Percentiles rank a stretch among this genome's conserved stretches.
phyloP scores from a whole-genome alignment of 768 basidiomycete species.

The Leccinum olivaceopallidum region DNA sequence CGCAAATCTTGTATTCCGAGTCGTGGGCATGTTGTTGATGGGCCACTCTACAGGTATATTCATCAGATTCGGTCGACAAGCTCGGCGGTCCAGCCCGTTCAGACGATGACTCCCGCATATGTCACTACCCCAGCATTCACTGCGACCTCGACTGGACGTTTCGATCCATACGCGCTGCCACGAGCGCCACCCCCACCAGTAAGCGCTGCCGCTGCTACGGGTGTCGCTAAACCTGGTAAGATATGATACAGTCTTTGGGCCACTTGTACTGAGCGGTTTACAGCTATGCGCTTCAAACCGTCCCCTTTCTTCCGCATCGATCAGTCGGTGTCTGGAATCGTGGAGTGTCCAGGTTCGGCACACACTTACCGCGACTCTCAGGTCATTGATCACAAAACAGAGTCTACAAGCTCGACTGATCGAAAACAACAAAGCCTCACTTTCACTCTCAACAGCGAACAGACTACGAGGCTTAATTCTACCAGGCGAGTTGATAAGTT shows the following conservation, averaged over 20 bases:
- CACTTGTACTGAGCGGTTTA: constrained; percentile 15
- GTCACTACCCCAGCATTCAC: constrained; percentile 24
- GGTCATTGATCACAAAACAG: constrained; percentile 36
- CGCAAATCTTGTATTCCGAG: constrained; percentile 1
- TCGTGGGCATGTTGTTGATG: constrained; percentile 20
- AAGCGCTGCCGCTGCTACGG: constrained; percentile 35
- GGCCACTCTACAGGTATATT: constrained; percentile 26
- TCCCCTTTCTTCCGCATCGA: constrained; percentile 78
- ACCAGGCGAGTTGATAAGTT: constrained; percentile 45
- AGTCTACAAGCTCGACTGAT: constrained; percentile 78
- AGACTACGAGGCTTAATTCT: constrained; percentile 57
- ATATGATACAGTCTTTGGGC: constrained; percentile 15
- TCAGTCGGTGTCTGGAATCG: constrained; percentile 60
- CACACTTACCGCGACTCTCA: neutral
- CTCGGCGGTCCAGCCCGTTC: constrained; percentile 27
- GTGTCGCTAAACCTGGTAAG: constrained; percentile 31
- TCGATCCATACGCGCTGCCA: constrained; percentile 69
- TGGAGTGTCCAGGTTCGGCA: constrained; percentile 77
- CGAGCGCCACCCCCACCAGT: constrained; percentile 43
- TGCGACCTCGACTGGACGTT: constrained; percentile 42
- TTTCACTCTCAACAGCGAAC: constrained; percentile 69
- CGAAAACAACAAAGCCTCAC: constrained; percentile 60
- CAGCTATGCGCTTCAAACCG: constrained; percentile 74
- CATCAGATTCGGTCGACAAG: constrained; percentile 29
- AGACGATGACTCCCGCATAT: constrained; percentile 22